Conservation (phyloP, 2,329 filamentous ascomycete genomes). For the Hyphodiscus sp. region DNA sequence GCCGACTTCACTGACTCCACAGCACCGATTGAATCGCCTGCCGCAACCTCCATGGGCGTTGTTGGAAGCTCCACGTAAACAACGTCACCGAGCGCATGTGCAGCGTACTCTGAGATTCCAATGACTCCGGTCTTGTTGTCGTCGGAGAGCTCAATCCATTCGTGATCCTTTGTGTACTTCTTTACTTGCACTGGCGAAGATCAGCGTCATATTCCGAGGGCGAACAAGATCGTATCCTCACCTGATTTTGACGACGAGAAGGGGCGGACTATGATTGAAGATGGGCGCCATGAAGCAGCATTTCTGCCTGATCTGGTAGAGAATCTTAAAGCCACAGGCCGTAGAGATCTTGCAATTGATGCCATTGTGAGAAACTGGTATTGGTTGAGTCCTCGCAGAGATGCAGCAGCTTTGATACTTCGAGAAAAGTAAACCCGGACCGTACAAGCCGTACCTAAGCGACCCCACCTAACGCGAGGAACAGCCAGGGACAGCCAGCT, state of each 20-base stretch:
- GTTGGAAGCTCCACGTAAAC: slow-evolving; percentile 94
- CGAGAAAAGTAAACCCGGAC: not conserved
- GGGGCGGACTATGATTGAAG: slow-evolving; percentile 35
- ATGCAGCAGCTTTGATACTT: slow-evolving; percentile 3
- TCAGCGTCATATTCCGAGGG: slow-evolving; percentile 10
- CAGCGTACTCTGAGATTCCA: slow-evolving; percentile 88
- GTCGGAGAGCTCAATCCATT: slow-evolving; percentile 87
- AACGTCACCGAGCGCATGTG: slow-evolving; percentile 88
- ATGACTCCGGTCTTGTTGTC: slow-evolving; percentile 75
- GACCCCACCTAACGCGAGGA: slow-evolving; percentile 14
- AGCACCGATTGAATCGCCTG: slow-evolving; percentile 82
- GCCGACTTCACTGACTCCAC: slow-evolving; percentile 98
- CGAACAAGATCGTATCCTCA: slow-evolving; percentile 29
- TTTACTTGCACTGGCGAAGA: slow-evolving; percentile 39
- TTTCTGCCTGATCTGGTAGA: slow-evolving; percentile 13
- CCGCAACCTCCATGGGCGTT: slow-evolving; percentile 57
- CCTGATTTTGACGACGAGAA: slow-evolving; percentile 39
- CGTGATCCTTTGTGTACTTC: slow-evolving; percentile 94
- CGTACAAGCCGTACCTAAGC: slow-evolving; percentile 1
- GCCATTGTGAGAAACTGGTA: slow-evolving; percentile 41
- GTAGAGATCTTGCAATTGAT: slow-evolving; percentile 48
- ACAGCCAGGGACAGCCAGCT: not conserved
- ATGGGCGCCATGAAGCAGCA: slow-evolving; percentile 19
- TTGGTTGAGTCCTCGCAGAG: not conserved
- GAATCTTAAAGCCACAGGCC: slow-evolving; percentile 31